Evolutionary conservation across 1,139 yeast species (phyloP).

Genomic region (Blastobotrys niveus): DNA sequence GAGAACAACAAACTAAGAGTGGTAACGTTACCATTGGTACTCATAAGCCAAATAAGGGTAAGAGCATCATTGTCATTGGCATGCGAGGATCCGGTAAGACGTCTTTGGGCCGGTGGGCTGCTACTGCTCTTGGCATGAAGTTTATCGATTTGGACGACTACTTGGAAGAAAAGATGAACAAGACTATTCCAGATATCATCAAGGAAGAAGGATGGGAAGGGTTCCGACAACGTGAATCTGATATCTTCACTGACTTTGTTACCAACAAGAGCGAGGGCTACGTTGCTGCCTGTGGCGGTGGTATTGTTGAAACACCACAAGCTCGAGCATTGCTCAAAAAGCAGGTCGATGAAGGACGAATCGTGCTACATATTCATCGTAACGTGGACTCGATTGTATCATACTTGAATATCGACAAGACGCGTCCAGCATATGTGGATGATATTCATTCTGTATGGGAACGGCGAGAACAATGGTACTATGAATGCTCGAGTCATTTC

Average conservation of each 20-base stretch:
- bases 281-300: slow-evolving; percentile 94
- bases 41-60: slow-evolving; percentile 36
- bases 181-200: slow-evolving; percentile 62
- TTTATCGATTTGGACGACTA: slow-evolving; percentile 72
- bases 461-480: slow-evolving; percentile 74
- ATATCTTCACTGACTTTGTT: slow-evolving; percentile 50
- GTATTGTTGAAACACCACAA: slow-evolving; percentile 74
- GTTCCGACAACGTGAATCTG: slow-evolving; percentile 68
- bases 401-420: slow-evolving; percentile 67
- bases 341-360: slow-evolving; percentile 54
- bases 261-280: slow-evolving; percentile 47
- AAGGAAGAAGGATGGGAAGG: slow-evolving; percentile 75
- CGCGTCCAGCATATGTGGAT: slow-evolving; percentile 77
- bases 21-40: slow-evolving; percentile 2
- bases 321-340: slow-evolving; percentile 58
- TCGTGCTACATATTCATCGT: slow-evolving; percentile 87
- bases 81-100: slow-evolving; percentile 99
- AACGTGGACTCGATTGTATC: slow-evolving; percentile 73
- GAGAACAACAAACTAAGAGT: slow-evolving; percentile 5
- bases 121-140: slow-evolving; percentile 63
- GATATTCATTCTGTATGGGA: slow-evolving; percentile 81
- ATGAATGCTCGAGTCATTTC: slow-evolving; percentile 70
- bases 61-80: slow-evolving; percentile 78
- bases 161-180: slow-evolving; percentile 52
- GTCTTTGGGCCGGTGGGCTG: slow-evolving; percentile 76